Percentiles rank a stretch among this genome's conserved stretches.
Evolutionary conservation across 225 moss, liverwort and hornwort genomes (phyloP).

Genomic region (Neckera pumila): DNA sequence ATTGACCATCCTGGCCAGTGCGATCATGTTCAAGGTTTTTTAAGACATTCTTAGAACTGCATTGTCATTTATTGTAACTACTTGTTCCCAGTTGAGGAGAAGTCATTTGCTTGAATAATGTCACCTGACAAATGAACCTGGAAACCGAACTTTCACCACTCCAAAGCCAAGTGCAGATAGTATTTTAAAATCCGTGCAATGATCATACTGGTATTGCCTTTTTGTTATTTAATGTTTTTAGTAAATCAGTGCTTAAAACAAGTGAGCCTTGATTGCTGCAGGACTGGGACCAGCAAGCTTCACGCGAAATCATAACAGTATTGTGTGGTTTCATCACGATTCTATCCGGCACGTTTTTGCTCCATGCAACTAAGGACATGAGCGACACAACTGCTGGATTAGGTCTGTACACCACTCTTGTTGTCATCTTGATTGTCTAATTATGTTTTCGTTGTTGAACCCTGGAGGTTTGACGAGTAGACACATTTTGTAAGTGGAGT

Average conservation of each 20-base stretch:
- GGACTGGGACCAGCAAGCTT: slow-evolving; percentile 83
- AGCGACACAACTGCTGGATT: slow-evolving; percentile 44
- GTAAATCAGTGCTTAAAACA: background rate
- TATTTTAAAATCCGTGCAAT: background rate
- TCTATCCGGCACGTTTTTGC: slow-evolving; percentile 87
- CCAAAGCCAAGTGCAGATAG: background rate
- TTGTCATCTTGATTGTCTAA: background rate
- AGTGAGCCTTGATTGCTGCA: slow-evolving; percentile 6
- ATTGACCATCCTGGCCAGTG: slow-evolving; percentile 92
- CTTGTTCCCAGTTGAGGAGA: background rate
- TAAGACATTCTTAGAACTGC: background rate
- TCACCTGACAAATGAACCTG: background rate
- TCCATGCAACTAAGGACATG: slow-evolving; percentile 94
- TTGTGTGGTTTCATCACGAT: slow-evolving; percentile 90
- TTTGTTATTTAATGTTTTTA: background rate
- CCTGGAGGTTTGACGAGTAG: background rate
- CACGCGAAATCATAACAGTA: slow-evolving; percentile 74
- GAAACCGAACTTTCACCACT: background rate
- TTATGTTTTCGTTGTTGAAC: background rate
- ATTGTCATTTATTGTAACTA: background rate
- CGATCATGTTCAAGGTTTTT: slow-evolving; percentile 95
- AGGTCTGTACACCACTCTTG: slow-evolving; percentile 27
- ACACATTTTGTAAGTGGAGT: background rate
- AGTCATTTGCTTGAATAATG: background rate
- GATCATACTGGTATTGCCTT: background rate